These are phyloP conservation scores for Nicotiana obtusifolia DNA, from an alignment of 257 asterid genomes.

Conservation along the genomic window DNA sequence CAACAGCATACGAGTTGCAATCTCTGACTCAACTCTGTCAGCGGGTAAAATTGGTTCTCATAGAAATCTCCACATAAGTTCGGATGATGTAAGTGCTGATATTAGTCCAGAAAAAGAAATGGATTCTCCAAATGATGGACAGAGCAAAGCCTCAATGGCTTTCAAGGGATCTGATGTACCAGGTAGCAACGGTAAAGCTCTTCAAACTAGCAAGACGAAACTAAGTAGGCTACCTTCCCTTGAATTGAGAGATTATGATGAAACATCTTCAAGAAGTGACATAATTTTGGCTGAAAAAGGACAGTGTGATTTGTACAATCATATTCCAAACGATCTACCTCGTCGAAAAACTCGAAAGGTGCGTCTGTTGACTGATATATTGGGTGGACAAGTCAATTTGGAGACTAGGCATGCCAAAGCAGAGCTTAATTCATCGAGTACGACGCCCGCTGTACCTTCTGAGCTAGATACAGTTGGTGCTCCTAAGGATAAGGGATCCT, in stretches of 20 bases:
- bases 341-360: slow-evolving; percentile 48
- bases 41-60: neutral
- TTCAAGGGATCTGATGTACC: neutral
- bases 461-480: slow-evolving; percentile 26
- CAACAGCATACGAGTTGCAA: neutral
- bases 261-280: slow-evolving; percentile 44
- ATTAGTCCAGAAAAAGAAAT: neutral
- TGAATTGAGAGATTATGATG: slow-evolving; percentile 24
- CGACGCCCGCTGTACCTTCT: slow-evolving; percentile 20
- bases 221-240: slow-evolving; percentile 22
- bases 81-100: neutral
- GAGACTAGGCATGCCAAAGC: slow-evolving; percentile 13
- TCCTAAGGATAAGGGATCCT: slow-evolving; percentile 9
- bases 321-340: slow-evolving; percentile 1
- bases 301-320: neutral
- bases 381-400: slow-evolving; percentile 38
- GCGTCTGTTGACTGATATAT: slow-evolving; percentile 65
- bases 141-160: neutral
- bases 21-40: neutral
- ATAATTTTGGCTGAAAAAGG: neutral
- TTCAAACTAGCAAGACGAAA: slow-evolving; percentile 1
- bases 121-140: slow-evolving; percentile 4
- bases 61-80: neutral
- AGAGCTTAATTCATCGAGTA: slow-evolving; percentile 7
- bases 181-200: neutral